These are phyloP conservation scores for Trifolium fragiferum DNA, from an alignment of 306 rosid species.

Conservation along the genomic window DNA sequence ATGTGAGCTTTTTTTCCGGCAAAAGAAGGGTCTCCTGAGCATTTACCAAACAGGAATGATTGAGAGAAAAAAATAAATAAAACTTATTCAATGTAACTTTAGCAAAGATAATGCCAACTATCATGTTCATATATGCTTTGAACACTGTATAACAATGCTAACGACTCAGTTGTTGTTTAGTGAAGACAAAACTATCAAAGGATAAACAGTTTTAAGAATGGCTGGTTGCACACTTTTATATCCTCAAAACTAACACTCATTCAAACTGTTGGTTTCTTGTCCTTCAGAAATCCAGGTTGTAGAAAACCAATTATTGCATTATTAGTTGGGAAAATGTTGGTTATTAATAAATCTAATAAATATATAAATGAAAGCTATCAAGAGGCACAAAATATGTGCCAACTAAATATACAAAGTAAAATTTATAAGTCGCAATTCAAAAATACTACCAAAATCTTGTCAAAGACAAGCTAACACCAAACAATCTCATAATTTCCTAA, in stretches of 20 bases:
- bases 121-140: slow-evolving; percentile 6
- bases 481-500: too few species aligned
- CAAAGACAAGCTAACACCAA: too few species aligned
- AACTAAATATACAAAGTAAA: too few species aligned
- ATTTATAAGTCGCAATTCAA: too few species aligned
- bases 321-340: too few species aligned
- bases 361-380: too few species aligned
- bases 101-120: neutral
- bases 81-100: neutral
- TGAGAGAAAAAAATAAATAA: neutral
- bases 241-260: neutral
- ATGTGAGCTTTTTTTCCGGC: neutral
- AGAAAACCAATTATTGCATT: neutral
- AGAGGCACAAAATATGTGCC: too few species aligned
- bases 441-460: too few species aligned
- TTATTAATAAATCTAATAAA: too few species aligned
- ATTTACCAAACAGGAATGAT: neutral
- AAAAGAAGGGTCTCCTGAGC: neutral
- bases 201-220: neutral
- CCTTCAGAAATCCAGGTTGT: slow-evolving; percentile 15
- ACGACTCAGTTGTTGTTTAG: neutral
- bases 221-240: neutral
- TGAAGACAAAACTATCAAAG: neutral
- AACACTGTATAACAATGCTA: neutral
- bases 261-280: neutral